Conservation (phyloP, 2,329 filamentous ascomycete species). For the Hypoxylon sp. region DNA sequence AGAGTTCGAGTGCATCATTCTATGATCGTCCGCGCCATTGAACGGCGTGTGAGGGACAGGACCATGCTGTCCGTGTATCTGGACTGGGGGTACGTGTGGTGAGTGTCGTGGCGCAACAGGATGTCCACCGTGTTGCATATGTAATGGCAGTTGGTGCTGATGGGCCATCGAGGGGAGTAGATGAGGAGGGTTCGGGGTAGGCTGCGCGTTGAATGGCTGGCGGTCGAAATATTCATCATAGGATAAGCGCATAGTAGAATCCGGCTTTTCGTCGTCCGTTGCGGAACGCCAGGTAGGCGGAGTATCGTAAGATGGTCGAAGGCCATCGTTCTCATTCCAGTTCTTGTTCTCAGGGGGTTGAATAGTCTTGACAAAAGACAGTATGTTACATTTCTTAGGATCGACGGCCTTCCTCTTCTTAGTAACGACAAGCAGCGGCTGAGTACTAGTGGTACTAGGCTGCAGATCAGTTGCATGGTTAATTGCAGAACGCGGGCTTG, state of each 20-base stretch:
- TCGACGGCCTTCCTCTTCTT: slow-evolving; percentile 82
- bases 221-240: slow-evolving; percentile 87
- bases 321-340: slow-evolving; percentile 83
- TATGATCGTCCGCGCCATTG: slow-evolving; percentile 84
- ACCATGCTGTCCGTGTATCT: slow-evolving; percentile 81
- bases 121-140: slow-evolving; percentile 82
- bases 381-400: slow-evolving; percentile 75
- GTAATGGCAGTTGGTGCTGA: slow-evolving; percentile 86
- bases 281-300: slow-evolving; percentile 85
- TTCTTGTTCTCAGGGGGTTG: slow-evolving; percentile 69
- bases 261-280: slow-evolving; percentile 78
- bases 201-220: slow-evolving; percentile 71
- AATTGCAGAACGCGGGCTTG: slow-evolving; percentile 77
- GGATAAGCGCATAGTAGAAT: slow-evolving; percentile 74
- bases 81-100: slow-evolving; percentile 83
- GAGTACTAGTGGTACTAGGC: slow-evolving; percentile 49
- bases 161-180: slow-evolving; percentile 82
- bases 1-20: slow-evolving; percentile 90
- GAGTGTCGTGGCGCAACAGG: slow-evolving; percentile 78
- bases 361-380: slow-evolving; percentile 69
- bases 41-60: slow-evolving; percentile 76
- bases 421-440: slow-evolving; percentile 67
- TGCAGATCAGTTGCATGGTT: slow-evolving; percentile 63
- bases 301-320: slow-evolving; percentile 88
- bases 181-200: slow-evolving; percentile 78